Evolutionary conservation across 768 basidiomycete genomes (phyloP).

Genomic region (Amylocystis lapponica): DNA sequence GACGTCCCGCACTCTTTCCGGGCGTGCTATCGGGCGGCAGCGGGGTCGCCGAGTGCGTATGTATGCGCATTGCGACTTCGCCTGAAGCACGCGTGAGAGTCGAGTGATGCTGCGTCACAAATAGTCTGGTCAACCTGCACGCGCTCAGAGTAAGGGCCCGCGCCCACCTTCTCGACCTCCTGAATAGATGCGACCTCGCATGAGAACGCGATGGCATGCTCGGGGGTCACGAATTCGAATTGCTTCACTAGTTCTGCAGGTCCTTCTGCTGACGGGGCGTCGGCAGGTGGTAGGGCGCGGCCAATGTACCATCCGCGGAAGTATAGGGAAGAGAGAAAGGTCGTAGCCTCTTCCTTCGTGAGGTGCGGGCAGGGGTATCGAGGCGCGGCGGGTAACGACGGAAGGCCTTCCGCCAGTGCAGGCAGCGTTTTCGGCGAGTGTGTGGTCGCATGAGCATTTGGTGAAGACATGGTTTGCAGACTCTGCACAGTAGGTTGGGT

Average conservation of each 20-base stretch:
- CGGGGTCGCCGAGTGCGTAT: slow-evolving; percentile 1
- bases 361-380: slow-evolving; percentile 18
- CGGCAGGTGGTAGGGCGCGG: not conserved
- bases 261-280: not conserved
- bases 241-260: slow-evolving; percentile 8
- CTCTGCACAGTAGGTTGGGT: no score
- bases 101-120: slow-evolving; percentile 3
- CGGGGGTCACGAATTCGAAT: slow-evolving; percentile 1
- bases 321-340: slow-evolving; percentile 13
- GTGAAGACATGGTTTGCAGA: no score
- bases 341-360: slow-evolving; percentile 5
- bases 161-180: not conserved
- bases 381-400: slow-evolving; percentile 8
- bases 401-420: not conserved
- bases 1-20: no score
- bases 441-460: no score
- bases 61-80: not conserved
- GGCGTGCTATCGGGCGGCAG: not conserved
- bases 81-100: not conserved
- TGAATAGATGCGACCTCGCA: not conserved
- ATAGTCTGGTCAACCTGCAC: slow-evolving; percentile 1
- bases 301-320: slow-evolving; percentile 4
- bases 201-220: no score
- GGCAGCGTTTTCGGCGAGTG: not conserved
- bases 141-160: slow-evolving; percentile 7